phyloP scores from a whole-genome alignment of 805 yeast species.

The Suhomyces faveliae region DNA sequence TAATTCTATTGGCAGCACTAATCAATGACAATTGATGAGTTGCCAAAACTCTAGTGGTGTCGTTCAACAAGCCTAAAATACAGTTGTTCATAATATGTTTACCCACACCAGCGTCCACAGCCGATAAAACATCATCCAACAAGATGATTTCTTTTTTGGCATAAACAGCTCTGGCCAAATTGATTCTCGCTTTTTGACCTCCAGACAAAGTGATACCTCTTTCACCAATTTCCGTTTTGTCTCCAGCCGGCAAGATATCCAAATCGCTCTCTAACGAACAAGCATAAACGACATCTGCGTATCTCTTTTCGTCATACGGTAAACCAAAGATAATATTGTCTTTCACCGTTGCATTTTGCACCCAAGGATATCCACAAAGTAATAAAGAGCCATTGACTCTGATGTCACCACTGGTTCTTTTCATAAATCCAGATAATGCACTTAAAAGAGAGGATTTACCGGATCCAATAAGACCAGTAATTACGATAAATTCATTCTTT shows the following conservation, averaged over 20 bases:
- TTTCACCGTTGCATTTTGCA: conserved; percentile 74
- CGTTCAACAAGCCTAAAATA: conserved; percentile 52
- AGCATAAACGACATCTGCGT: conserved; percentile 54
- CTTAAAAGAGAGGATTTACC: conserved; percentile 75
- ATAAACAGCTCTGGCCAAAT: conserved; percentile 75
- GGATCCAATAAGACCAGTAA: conserved; percentile 79
- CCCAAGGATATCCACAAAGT: conserved; percentile 73
- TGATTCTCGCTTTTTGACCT: conserved; percentile 82
- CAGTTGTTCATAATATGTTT: conserved; percentile 72
- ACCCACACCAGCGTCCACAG: conserved; percentile 88
- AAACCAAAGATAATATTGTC: conserved; percentile 73
- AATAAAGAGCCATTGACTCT: conserved; percentile 52
- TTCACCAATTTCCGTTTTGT: conserved; percentile 78
- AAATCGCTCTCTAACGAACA: conserved; percentile 71
- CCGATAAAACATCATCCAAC: conserved; percentile 78
- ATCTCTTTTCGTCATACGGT: conserved; percentile 49
- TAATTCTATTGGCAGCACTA: conserved; percentile 1
- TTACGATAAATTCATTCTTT: conserved; percentile 68
- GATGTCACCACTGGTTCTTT: conserved; percentile 50
- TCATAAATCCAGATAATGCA: conserved; percentile 74
- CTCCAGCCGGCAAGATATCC: conserved; percentile 68
- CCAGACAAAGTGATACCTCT: conserved; percentile 86
- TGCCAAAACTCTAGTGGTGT: conserved; percentile 35
- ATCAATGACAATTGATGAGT: conserved; percentile 37
- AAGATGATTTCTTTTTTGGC: conserved; percentile 63